A percentile compares a stretch with the other conserved stretches of the same genome.
Conservation (phyloP, 2,329 filamentous ascomycete species). For the Diaporthe australafricana region DNA sequence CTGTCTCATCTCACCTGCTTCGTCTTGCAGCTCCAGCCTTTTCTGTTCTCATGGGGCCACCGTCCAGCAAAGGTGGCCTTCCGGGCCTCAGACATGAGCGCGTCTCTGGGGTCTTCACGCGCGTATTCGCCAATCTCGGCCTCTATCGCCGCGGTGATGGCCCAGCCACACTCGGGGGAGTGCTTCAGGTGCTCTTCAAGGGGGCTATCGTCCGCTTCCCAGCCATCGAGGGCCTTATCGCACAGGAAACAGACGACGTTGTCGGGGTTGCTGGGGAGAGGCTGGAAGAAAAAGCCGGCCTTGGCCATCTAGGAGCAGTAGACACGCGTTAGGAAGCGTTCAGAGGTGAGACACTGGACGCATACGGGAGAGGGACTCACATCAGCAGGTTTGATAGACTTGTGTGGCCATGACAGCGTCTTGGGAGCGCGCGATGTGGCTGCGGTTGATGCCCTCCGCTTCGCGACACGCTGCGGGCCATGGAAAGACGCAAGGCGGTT, state of each 20-base stretch:
- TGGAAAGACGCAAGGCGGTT: constrained; percentile 87
- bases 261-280: constrained; percentile 79
- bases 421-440: constrained; percentile 68
- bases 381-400: constrained; percentile 66
- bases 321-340: constrained; percentile 35
- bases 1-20: constrained; percentile 74
- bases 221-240: constrained; percentile 85
- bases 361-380: constrained; percentile 55
- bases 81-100: constrained; percentile 80
- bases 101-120: constrained; percentile 79
- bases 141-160: constrained; percentile 75
- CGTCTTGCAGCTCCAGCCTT: constrained; percentile 88
- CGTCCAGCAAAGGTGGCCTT: constrained; percentile 83
- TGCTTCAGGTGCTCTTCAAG: constrained; percentile 88
- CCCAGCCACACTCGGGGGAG: constrained; percentile 87
- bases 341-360: neutral
- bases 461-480: constrained; percentile 68
- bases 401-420: constrained; percentile 81
- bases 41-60: constrained; percentile 92
- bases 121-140: constrained; percentile 71
- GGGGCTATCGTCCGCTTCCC: constrained; percentile 89
- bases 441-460: constrained; percentile 74
- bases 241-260: constrained; percentile 94
- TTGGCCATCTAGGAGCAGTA: constrained; percentile 75
- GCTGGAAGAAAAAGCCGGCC: constrained; percentile 92